Percentiles rank a stretch among this genome's conserved stretches.
phyloP scores from a whole-genome alignment of 176 grass and related monocot species.

The Ampelocalamus luodianensis region DNA sequence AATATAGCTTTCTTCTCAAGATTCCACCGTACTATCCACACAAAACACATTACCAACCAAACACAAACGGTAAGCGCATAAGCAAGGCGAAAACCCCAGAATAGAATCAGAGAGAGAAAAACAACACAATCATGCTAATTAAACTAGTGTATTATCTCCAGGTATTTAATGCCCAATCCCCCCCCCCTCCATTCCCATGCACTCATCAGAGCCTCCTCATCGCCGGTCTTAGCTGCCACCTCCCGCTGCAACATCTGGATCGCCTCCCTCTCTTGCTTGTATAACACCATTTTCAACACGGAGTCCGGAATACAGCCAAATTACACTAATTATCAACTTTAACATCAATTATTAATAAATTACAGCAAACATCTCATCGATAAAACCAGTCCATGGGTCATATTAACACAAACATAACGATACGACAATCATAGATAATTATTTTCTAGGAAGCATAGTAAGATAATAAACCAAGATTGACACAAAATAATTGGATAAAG shows the following conservation, averaged over 20 bases:
- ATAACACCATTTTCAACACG: no score
- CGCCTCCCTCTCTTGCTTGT: no score
- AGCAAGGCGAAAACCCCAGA: background rate
- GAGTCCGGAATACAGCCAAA: no score
- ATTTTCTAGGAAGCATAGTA: no score
- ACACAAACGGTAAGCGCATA: background rate
- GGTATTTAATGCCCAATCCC: background rate
- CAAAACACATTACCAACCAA: background rate
- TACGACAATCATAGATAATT: no score
- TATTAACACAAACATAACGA: no score
- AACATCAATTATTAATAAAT: no score
- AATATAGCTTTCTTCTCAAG: background rate
- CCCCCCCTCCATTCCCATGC: background rate
- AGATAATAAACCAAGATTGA: no score
- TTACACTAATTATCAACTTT: no score
- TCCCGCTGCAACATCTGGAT: background rate
- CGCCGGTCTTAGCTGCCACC: background rate
- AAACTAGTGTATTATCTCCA: background rate
- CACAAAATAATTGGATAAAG: no score
- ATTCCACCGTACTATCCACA: background rate
- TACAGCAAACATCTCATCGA: no score
- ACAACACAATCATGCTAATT: conserved; percentile 1
- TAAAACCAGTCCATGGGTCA: no score
- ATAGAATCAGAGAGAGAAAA: conserved; percentile 3
- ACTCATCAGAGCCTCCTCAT: background rate